Conservation (phyloP, 495 filamentous ascomycete species). For the Glonium stellatum region DNA sequence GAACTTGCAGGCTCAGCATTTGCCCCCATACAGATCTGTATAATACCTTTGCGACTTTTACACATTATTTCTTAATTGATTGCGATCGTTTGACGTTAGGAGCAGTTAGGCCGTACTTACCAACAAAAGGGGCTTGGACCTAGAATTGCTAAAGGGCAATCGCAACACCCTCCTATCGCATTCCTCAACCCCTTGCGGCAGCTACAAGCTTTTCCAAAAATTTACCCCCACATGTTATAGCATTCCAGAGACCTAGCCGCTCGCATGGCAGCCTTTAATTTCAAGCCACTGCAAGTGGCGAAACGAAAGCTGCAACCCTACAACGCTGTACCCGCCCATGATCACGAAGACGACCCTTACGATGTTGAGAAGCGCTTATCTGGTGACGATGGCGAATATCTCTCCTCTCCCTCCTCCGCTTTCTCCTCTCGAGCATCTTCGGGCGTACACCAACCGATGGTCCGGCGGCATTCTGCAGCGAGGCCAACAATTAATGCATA, state of each 20-base stretch:
- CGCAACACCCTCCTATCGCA: not conserved
- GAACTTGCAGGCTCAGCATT: too few species aligned
- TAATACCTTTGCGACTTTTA: too few species aligned
- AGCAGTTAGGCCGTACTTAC: too few species aligned
- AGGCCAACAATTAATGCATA: conserved; percentile 27
- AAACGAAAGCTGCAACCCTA: conserved; percentile 27
- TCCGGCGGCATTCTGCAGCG: conserved; percentile 10
- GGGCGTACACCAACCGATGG: conserved; percentile 6
- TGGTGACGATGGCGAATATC: conserved; percentile 20
- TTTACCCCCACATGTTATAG: conserved; percentile 1
- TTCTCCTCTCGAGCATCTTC: conserved; percentile 18
- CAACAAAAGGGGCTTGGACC: too few species aligned
- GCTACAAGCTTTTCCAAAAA: not conserved
- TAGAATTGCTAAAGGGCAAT: not conserved
- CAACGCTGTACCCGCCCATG: conserved; percentile 18
- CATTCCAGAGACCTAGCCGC: not conserved
- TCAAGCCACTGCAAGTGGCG: conserved; percentile 22
- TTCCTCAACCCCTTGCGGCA: not conserved
- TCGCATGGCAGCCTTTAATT: conserved; percentile 18
- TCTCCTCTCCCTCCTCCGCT: conserved; percentile 19
- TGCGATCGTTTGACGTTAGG: too few species aligned
- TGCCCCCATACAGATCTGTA: too few species aligned
- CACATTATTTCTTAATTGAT: too few species aligned
- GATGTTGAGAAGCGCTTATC: conserved; percentile 20
- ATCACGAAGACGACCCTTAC: conserved; percentile 13